A percentile compares a stretch with the other conserved stretches of the same genome.
Evolutionary conservation across 2,329 filamentous ascomycete species (phyloP).

Genomic region (Fusarium dimerum): DNA sequence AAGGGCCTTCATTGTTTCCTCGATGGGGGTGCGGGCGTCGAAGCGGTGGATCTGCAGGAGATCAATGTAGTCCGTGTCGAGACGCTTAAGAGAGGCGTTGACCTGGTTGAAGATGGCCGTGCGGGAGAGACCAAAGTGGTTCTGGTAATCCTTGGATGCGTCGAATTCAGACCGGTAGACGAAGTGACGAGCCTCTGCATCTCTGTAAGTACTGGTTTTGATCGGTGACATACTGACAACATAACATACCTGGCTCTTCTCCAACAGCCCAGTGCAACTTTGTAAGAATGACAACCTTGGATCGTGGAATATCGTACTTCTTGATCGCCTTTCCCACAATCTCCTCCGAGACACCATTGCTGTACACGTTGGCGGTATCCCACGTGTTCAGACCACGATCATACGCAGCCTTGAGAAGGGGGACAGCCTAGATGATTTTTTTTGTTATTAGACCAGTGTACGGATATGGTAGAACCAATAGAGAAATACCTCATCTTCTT

Average conservation of each 20-base stretch:
- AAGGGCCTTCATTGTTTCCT: slow-evolving; percentile 60
- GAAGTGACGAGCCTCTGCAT: slow-evolving; percentile 7
- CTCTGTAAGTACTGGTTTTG: neutral
- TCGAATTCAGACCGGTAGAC: slow-evolving; percentile 10
- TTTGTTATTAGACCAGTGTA: accelerated
- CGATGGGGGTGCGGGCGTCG: slow-evolving; percentile 43
- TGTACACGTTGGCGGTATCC: slow-evolving; percentile 20
- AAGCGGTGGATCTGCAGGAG: slow-evolving; percentile 55
- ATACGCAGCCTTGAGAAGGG: slow-evolving; percentile 18
- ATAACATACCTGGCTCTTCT: slow-evolving; percentile 11
- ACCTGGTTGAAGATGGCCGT: slow-evolving; percentile 22
- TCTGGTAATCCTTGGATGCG: slow-evolving; percentile 22
- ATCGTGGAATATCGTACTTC: slow-evolving; percentile 16
- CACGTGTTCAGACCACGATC: slow-evolving; percentile 19
- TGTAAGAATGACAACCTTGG: slow-evolving; percentile 15
- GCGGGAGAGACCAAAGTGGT: slow-evolving; percentile 21
- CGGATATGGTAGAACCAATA: accelerated
- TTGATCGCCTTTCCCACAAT: slow-evolving; percentile 18
- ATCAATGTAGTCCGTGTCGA: slow-evolving; percentile 48
- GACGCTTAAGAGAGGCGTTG: slow-evolving; percentile 19
- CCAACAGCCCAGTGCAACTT: slow-evolving; percentile 21
- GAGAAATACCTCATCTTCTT: slow-evolving; percentile 7
- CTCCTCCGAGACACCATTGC: slow-evolving; percentile 13
- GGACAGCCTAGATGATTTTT: neutral
- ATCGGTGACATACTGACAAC: neutral